Percentiles rank a stretch among this genome's conserved stretches.
These are phyloP conservation scores for Fusarium sp. DNA, from an alignment of 2,329 filamentous ascomycete species.

Conservation along the genomic window DNA sequence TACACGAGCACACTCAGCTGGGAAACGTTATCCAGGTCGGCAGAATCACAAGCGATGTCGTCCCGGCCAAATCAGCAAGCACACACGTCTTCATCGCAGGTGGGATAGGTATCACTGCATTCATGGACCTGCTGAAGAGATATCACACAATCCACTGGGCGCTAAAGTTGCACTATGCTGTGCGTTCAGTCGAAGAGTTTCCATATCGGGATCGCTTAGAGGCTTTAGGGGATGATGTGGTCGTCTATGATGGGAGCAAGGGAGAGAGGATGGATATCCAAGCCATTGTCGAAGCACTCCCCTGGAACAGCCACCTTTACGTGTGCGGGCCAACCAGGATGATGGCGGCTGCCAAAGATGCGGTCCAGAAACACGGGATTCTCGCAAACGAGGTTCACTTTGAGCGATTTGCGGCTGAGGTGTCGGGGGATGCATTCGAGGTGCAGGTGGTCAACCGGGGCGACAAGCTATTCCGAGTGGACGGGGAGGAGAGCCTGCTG, in stretches of 20 bases:
- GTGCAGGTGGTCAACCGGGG: conserved; percentile 60
- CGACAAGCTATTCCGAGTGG: conserved; percentile 58
- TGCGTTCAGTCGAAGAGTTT: conserved; percentile 63
- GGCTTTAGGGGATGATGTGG: conserved; percentile 55
- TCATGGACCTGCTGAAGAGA: conserved; percentile 61
- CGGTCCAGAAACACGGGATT: conserved; percentile 57
- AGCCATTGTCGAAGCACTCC: conserved; percentile 60
- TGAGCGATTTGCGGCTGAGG: conserved; percentile 68
- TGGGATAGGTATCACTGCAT: conserved; percentile 76
- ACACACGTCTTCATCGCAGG: conserved; percentile 73
- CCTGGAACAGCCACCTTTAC: conserved; percentile 69
- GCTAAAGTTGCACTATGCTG: conserved; percentile 69
- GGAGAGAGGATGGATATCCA: conserved; percentile 66
- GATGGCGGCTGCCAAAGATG: conserved; percentile 62
- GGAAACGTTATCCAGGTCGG: conserved; percentile 65
- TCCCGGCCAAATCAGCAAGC: conserved; percentile 52
- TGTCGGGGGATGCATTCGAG: conserved; percentile 70
- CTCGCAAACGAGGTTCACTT: conserved; percentile 67
- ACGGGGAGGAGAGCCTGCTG: conserved; percentile 61
- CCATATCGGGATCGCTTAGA: conserved; percentile 65
- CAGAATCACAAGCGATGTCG: conserved; percentile 63
- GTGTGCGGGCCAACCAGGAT: conserved; percentile 70
- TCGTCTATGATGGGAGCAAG: conserved; percentile 64
- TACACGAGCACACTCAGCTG: conserved; percentile 62
- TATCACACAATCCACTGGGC: conserved; percentile 56